These are phyloP conservation scores for Phaeotremella skinneri DNA, from an alignment of 768 basidiomycete genomes.

Conservation along the genomic window DNA sequence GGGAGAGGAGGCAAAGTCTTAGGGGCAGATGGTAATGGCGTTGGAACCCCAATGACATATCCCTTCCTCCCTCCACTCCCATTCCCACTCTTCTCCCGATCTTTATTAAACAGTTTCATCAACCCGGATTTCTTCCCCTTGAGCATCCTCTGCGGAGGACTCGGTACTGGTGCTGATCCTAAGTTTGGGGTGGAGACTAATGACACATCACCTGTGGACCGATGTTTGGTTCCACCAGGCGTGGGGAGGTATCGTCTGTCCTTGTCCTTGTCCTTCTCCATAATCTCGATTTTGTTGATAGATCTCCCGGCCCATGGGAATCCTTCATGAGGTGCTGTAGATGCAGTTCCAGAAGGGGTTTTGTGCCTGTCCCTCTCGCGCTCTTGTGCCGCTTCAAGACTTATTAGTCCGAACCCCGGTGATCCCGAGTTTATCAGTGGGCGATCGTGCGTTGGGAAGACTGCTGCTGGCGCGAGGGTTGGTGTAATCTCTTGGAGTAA, in stretches of 20 bases:
- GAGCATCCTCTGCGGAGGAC: neutral
- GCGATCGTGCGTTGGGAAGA: constrained; percentile 17
- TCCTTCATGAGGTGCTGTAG: too few species aligned
- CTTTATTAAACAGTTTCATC: constrained; percentile 31
- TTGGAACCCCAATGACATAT: neutral
- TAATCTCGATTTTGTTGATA: too few species aligned
- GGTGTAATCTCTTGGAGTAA: neutral
- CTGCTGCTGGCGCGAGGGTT: neutral
- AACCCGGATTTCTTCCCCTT: constrained; percentile 27
- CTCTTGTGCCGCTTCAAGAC: constrained; percentile 33
- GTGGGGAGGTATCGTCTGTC: too few species aligned
- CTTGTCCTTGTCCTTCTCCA: too few species aligned
- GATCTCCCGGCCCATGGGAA: too few species aligned
- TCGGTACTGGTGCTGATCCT: neutral
- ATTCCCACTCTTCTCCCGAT: neutral
- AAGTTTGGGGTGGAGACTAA: neutral
- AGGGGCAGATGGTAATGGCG: too few species aligned
- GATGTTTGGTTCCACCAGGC: too few species aligned
- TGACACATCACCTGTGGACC: too few species aligned
- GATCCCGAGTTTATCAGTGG: constrained; percentile 28
- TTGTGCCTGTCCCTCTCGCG: constrained; percentile 13
- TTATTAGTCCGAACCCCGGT: constrained; percentile 34
- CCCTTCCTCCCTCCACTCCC: neutral
- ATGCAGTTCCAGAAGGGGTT: neutral
- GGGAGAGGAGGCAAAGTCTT: too few species aligned